phyloP scores from a whole-genome alignment of 345 rosid species.

The Garcia nutans region DNA sequence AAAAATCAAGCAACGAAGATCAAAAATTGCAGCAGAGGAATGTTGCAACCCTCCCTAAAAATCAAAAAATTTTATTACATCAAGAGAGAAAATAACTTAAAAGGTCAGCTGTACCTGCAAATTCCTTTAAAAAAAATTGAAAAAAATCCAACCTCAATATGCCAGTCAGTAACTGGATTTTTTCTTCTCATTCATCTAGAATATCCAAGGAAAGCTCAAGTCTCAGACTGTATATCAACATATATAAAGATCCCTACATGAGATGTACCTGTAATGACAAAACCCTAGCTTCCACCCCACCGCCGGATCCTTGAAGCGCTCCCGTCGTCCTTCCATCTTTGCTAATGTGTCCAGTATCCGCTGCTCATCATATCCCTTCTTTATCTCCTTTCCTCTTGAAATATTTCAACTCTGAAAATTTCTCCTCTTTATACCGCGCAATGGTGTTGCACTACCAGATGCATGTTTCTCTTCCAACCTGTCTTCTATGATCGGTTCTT shows the following conservation, averaged over 20 bases:
- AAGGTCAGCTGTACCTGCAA: background rate
- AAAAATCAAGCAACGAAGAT: background rate
- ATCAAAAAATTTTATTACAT: background rate
- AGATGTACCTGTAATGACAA: background rate
- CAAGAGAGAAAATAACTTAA: background rate
- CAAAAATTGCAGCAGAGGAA: background rate
- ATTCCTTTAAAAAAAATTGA: background rate
- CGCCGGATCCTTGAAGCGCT: constrained; percentile 62
- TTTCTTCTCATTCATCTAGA: background rate
- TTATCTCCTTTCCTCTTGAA: constrained; percentile 16
- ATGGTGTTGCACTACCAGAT: constrained; percentile 15
- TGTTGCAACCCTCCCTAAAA: background rate
- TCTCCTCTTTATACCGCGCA: constrained; percentile 15
- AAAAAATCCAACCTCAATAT: background rate
- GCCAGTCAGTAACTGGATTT: background rate
- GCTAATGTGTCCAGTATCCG: constrained; percentile 46
- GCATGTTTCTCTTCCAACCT: constrained; percentile 15
- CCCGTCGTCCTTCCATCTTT: constrained; percentile 66
- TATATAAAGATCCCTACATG: background rate
- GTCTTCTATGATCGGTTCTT: constrained; percentile 28
- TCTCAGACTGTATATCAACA: background rate
- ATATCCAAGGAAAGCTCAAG: background rate
- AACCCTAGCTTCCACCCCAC: constrained; percentile 45
- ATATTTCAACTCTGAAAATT: constrained; percentile 5
- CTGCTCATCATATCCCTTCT: constrained; percentile 31